Base-by-base conservation (phyloP, 202 grass and related monocot genomes). In the Tripidium arundinaceum region DNA sequence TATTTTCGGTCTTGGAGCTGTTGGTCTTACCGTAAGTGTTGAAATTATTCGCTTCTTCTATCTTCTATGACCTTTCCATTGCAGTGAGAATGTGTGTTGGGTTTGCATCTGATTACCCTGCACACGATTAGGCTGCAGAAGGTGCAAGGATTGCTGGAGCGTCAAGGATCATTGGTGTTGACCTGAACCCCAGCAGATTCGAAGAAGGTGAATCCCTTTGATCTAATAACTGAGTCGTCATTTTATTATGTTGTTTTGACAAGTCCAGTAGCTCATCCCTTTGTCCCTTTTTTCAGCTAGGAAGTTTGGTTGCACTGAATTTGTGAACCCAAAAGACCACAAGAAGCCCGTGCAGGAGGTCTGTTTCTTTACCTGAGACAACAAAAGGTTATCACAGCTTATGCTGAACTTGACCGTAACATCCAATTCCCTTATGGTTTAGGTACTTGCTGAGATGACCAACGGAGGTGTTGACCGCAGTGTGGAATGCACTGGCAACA, bases 391-490 rank as follows among this genome's bases (percentile, higher is more conserved):
- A 7, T 5, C 24, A 11, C 58, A 50, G 42, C 13, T n/a, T 4
- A 47, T 81, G 15, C 24, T 4, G 12, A 38, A n/a, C 29, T 46
- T 28, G 2, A 34, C 70, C 50, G 60, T 84, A 60, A 74, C 37
- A 62, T 78, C 8, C 50, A 73, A 8, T 52, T 54, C 36, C 40
- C 1, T 60, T n/a, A 12, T 85, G 61, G 61, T 84, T 29, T 80
- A 99, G 96, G 96, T 99, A 66, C 79, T 96, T 58, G 88, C 70
- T 88, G 96, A 99, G 24, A 99, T 99, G 90, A 99, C 96, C 36
- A 85, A 96, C 70, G 96, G 96, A 2, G 96, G 96, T 26, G 96
- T 96, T 60, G 96, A 99, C 49, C 90, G 96, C 6, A 87, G 90
- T 7, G 80, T 99, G 0, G 96, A 99, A 66, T 99, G 96, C 69